Evolutionary conservation across 306 rosid species (phyloP).

Genomic region (Ammopiptanthus mongolicus): DNA sequence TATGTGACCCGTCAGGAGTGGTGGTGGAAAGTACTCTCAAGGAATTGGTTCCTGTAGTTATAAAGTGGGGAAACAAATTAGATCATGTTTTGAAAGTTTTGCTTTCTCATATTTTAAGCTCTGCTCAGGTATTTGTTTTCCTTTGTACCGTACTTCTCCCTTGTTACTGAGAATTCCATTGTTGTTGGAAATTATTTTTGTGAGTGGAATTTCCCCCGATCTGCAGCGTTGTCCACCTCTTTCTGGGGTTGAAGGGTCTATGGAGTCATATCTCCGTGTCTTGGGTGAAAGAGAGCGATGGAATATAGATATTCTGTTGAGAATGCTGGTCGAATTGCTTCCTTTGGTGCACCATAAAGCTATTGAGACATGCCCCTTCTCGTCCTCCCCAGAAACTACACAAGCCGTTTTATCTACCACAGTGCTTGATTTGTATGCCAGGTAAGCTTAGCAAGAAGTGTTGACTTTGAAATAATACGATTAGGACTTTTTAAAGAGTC

Average conservation of each 20-base stretch:
- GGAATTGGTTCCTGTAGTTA: conserved; percentile 81
- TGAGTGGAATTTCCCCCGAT: conserved; percentile 15
- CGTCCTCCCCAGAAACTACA: conserved; percentile 49
- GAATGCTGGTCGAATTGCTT: conserved; percentile 71
- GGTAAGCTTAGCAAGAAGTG: conserved; percentile 40
- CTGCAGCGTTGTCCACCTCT: conserved; percentile 89
- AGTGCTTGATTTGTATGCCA: conserved; percentile 76
- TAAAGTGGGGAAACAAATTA: conserved; percentile 86
- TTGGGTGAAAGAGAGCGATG: conserved; percentile 95
- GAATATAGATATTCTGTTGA: conserved; percentile 81
- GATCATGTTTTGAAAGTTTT: conserved; percentile 67
- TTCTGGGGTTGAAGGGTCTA: conserved; percentile 96
- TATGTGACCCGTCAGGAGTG: conserved; percentile 92
- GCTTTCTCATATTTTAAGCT: conserved; percentile 64
- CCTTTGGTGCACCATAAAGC: conserved; percentile 60
- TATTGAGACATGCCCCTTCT: conserved; percentile 75
- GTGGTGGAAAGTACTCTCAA: conserved; percentile 85
- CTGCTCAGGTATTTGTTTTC: conserved; percentile 61
- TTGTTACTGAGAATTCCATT: conserved; percentile 2
- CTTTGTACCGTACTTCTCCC: conserved; percentile 12
- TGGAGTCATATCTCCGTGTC: conserved; percentile 85
- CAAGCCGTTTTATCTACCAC: conserved; percentile 52
- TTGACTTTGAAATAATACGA: conserved; percentile 11
- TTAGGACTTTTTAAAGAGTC: conserved; percentile 21
- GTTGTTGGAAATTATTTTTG: neutral